Evolutionary conservation across 139 green algal species (phyloP).

Genomic region (Zygnema cylindricum): DNA sequence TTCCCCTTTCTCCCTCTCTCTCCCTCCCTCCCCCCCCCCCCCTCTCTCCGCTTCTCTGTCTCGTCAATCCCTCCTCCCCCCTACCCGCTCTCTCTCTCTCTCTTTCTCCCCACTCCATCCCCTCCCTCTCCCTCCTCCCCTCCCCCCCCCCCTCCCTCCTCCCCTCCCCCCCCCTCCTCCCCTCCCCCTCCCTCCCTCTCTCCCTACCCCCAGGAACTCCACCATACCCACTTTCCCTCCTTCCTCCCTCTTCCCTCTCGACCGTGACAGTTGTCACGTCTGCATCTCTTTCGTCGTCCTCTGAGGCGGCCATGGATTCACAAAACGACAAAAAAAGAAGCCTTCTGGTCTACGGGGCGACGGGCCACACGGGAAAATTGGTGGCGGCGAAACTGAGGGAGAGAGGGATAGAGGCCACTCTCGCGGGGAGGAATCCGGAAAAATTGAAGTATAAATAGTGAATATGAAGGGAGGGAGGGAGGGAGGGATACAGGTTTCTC

Average conservation of each 20-base stretch:
- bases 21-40: too few species aligned
- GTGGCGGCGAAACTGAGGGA: constrained; percentile 46
- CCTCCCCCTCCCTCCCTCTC: neutral
- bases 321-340: neutral
- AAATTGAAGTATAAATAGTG: constrained; percentile 10
- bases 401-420: constrained; percentile 23
- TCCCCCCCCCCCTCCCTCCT: neutral
- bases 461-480: neutral
- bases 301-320: neutral
- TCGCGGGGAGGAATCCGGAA: constrained; percentile 43
- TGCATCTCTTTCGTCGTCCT: too few species aligned
- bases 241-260: too few species aligned
- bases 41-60: neutral
- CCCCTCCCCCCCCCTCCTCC: neutral
- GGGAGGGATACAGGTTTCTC: neutral
- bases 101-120: neutral
- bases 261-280: too few species aligned
- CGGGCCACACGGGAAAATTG: constrained; percentile 37
- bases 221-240: too few species aligned
- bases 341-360: constrained; percentile 46
- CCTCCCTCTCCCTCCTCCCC: neutral
- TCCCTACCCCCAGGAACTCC: too few species aligned
- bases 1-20: neutral
- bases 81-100: neutral
- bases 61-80: neutral